phyloP scores from a whole-genome alignment of 345 rosid genomes.

The Brassica incana region DNA sequence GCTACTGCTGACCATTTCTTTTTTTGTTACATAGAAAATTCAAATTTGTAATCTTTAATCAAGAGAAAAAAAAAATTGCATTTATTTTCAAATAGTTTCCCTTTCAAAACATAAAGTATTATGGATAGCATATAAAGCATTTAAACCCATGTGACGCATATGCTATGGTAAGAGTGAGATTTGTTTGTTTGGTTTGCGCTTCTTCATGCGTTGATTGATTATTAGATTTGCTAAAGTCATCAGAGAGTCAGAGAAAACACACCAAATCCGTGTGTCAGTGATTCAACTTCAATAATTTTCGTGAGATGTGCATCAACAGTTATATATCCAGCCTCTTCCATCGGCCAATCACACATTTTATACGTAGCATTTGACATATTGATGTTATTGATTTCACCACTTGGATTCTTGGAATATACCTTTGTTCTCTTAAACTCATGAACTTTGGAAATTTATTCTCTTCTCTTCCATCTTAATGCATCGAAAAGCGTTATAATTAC shows the following conservation, averaged over 20 bases:
- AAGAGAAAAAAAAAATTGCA: background rate
- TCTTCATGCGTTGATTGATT: constrained; percentile 8
- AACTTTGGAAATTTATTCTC: background rate
- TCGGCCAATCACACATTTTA: background rate
- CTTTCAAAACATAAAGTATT: constrained; percentile 3
- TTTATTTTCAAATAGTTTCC: background rate
- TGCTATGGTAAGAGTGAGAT: background rate
- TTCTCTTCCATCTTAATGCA: background rate
- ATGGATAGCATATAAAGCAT: background rate
- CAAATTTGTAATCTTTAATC: background rate
- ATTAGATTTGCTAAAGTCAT: constrained; percentile 11
- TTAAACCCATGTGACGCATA: constrained; percentile 11
- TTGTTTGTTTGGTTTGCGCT: constrained; percentile 8
- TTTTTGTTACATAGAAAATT: background rate
- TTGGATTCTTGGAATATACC: background rate
- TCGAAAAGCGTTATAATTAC: background rate
- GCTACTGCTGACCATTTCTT: constrained; percentile 12
- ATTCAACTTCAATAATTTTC: constrained; percentile 2
- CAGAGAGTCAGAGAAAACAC: constrained; percentile 3
- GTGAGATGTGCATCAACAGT: background rate
- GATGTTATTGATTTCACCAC: background rate
- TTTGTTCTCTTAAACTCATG: background rate
- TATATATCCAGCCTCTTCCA: constrained; percentile 15
- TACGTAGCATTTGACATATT: background rate
- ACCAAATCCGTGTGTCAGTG: constrained; percentile 27